Base-by-base conservation (phyloP, 192 early-diverging fungal species). In the Coemansia pectinata region DNA sequence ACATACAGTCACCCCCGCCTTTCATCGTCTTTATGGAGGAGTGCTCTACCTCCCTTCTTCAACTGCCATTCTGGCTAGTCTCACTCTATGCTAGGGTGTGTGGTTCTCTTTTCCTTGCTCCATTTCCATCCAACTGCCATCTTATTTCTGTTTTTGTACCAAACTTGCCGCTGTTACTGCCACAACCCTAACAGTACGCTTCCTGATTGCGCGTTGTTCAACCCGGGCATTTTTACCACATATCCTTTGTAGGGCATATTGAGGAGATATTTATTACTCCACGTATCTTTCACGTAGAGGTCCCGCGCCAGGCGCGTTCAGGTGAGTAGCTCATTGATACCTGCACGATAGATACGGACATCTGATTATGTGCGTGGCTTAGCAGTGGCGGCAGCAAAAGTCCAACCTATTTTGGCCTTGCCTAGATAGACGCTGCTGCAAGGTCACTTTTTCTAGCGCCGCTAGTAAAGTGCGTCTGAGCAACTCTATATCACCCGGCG, bases 201-300 rank as follows among this genome's bases (percentile, higher is more conserved):
- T 48, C 11, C 27, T 29, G 52, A 55, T 25, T 27, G 23, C 50
- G 10, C 50, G 9, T 27, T 55, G 47, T 21, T 48, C 6, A 6
- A 1, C 47, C 47, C 23, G 47, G 6, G n/a, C 47, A 48, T 44
- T 63, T 63, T 25, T 44, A 6, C 41, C 34, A 63, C 6, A 15
- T 31, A 7, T 27, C 27, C 47, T 27, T 38, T 65, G 66, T 81
- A 81, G 78, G 69, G 14, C 75, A 65, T 60, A 71, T 81, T 19
- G 44, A 81, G 55, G 55, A 81, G 23, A 59, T 81, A 29, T 81
- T 70, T 72, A 81, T 76, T 15, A 57, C 31, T 40, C 78, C 78
- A 2, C 64, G 75, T 29, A 81, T 81, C 9, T 48, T 75, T 0
- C 70, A 60, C 48, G 67, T 75, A 39, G 48, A 63, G 17, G 59